A percentile compares a stretch with the other conserved stretches of the same genome.
Evolutionary conservation across 2,329 filamentous ascomycete species (phyloP).

Genomic region (Exophiala spinifera): DNA sequence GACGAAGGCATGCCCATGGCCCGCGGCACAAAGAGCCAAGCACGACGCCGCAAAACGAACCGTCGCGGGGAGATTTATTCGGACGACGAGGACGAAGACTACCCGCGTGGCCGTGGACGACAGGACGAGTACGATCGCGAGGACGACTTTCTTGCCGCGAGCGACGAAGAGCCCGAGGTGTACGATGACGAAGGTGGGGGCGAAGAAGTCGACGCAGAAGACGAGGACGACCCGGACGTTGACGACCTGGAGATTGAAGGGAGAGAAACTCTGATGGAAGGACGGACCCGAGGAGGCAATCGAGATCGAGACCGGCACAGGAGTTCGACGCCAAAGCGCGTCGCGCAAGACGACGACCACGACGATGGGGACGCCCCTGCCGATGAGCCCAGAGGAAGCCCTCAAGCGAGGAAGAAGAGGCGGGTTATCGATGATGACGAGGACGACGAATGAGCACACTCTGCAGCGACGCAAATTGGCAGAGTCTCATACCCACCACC

Average conservation of each 20-base stretch:
- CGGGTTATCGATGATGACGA: slow-evolving; percentile 29
- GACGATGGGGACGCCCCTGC: slow-evolving; percentile 22
- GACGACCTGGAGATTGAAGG: slow-evolving; percentile 38
- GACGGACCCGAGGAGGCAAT: slow-evolving; percentile 21
- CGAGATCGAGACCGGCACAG: slow-evolving; percentile 4
- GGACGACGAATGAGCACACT: slow-evolving; percentile 20
- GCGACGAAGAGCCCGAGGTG: slow-evolving; percentile 48
- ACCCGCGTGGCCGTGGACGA: slow-evolving; percentile 50
- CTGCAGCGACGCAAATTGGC: too few relatives aligned
- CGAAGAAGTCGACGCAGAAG: slow-evolving; percentile 37
- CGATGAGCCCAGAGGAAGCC: slow-evolving; percentile 13
- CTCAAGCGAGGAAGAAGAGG: slow-evolving; percentile 27
- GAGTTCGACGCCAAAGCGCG: slow-evolving; percentile 14
- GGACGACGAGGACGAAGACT: slow-evolving; percentile 49
- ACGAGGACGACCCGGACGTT: slow-evolving; percentile 42
- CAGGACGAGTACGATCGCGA: slow-evolving; percentile 81
- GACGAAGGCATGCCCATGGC: slow-evolving; percentile 49
- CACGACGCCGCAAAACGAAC: slow-evolving; percentile 39
- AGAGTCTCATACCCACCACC: too few relatives aligned
- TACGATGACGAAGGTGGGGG: slow-evolving; percentile 43
- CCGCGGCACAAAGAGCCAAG: slow-evolving; percentile 32
- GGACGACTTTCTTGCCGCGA: slow-evolving; percentile 67
- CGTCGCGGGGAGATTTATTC: slow-evolving; percentile 49
- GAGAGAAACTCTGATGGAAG: slow-evolving; percentile 26
- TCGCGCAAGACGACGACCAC: slow-evolving; percentile 18